Evolutionary conservation across 768 basidiomycete species (phyloP).

Genomic region (Tricholoma flavovirens): DNA sequence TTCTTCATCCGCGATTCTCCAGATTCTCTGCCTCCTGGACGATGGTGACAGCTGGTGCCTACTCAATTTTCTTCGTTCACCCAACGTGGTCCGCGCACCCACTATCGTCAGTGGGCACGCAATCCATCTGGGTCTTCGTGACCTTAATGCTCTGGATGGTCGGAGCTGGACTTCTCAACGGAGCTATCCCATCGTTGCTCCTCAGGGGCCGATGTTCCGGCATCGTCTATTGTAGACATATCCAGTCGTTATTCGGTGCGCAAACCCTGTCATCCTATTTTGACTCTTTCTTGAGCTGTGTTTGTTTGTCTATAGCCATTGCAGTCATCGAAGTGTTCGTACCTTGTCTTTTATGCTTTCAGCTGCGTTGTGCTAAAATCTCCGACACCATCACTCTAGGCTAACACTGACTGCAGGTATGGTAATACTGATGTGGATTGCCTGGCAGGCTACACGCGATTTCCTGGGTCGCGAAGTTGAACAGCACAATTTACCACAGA

Average conservation of each 20-base stretch:
- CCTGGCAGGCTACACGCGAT: constrained; percentile 45
- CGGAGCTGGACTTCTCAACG: constrained; percentile 46
- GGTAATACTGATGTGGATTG: constrained; percentile 43
- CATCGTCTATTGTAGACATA: constrained; percentile 51
- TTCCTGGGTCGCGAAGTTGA: constrained; percentile 9
- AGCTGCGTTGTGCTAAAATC: neutral
- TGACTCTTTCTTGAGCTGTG: neutral
- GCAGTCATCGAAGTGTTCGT: constrained; percentile 50
- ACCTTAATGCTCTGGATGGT: constrained; percentile 61
- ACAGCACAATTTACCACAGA: neutral
- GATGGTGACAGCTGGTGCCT: constrained; percentile 42
- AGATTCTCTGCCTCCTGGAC: constrained; percentile 65
- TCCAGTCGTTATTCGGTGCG: constrained; percentile 50
- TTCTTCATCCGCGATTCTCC: neutral
- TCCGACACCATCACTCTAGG: constrained; percentile 22
- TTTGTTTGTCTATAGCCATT: constrained; percentile 26
- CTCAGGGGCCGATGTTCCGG: constrained; percentile 34
- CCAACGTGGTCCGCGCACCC: constrained; percentile 50
- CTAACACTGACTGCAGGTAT: constrained; percentile 43
- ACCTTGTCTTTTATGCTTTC: neutral
- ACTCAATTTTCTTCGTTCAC: constrained; percentile 56
- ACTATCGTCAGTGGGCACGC: constrained; percentile 51
- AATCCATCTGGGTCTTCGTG: constrained; percentile 51
- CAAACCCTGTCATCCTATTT: neutral
- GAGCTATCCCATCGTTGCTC: constrained; percentile 41